Base-by-base conservation (phyloP, 768 basidiomycete genomes). In the Wakefieldia striispora region DNA sequence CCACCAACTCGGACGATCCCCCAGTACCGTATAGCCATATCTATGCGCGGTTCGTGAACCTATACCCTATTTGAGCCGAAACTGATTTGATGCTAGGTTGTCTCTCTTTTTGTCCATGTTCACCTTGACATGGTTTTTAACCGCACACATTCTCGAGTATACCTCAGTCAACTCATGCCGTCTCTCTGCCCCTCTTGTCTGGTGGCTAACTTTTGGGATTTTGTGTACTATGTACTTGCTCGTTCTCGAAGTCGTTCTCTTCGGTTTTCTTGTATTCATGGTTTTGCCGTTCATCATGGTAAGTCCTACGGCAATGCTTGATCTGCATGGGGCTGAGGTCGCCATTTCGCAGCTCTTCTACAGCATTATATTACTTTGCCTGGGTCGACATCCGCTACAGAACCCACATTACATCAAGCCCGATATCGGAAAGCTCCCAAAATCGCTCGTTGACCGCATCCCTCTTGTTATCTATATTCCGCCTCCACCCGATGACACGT, bases 401-500 rank as follows among this genome's bases (percentile, higher is more conserved):
- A 82, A 83, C 50, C 84, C 86, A 8, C 74, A 77, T 47, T 75
- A 80, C 62, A 87, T 91, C 64, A 84, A 83, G 50, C 88, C 87
- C 10, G 88, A 91, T 43, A 80, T 91, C 35, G 84, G 81, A 6
- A 89, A 90, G 61, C 70, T 92, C 8, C 72, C 88, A 1, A 83
- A 81, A 61, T 70, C 81, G 6, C 70, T 84, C 8, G 88, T 93
- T 20, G 86, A 91, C 47, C 77, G 77, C 42, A 91, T 93, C 34
- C 91, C 91, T 1, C 76, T 92, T 19, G 90, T 91, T 23, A 79
- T 90, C 55, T 93, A 91, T 68, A 91, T 93, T 34, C 89, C 89
- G 5, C 79, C 88, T 0, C 87, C 89, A 3, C 86, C 86, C 0
- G 79, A 80, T 40, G 72, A 63, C 47, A 66, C 57, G 21, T 59